Evolutionary conservation across 2,329 filamentous ascomycete species (phyloP), one percentile per base, ranked within the genome.

Genomic region (Zopfia rhizophila): DNA sequence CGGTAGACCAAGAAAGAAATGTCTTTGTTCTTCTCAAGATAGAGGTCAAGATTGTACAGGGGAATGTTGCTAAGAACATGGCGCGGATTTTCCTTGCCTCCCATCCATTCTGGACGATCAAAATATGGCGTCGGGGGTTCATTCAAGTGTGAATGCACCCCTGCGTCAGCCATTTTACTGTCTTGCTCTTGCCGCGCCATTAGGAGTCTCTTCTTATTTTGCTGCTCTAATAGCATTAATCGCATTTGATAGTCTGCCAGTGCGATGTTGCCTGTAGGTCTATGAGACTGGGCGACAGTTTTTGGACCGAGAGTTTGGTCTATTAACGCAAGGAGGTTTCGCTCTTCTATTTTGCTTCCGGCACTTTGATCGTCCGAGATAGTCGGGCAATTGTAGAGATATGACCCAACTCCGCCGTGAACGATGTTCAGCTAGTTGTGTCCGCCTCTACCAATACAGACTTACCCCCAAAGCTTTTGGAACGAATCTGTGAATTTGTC

Each of bases 311-410:
- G 14, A 11, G 16, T 27, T 21, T 24, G 30, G 21, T 32, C 48
- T 31, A 29, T 29, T 22, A 50, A 38, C n/a, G 43, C 48, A 12
- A 37, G 17, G 23, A 51, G 40, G 28, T 45, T 47, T 17, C 43
- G 27, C 18, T 27, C 39, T 30, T 48, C 47, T 3, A 51, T n/a
- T 27, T 51, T 47, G 23, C 44, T 42, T 10, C 43, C 47, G 10
- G 31, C 28, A 29, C 47, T 51, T n/a, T 48, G 47, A 43, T 54
- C 48, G 16, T 54, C 51, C 10, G 51, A 54, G 12, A 54, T 54
- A 2, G 51, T 54, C 17, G 24, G 8, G 16, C 7, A 38, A 7
- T 25, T 8, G 22, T 25, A 25, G 35, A 38, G 14, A n/a, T n/a
- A n/a, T n/a, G n/a, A n/a, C n/a, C n/a, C n/a, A n/a, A n/a, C n/a